Evolutionary conservation across 202 grass and related monocot species (phyloP).

Genomic region (Panicum hallii): DNA sequence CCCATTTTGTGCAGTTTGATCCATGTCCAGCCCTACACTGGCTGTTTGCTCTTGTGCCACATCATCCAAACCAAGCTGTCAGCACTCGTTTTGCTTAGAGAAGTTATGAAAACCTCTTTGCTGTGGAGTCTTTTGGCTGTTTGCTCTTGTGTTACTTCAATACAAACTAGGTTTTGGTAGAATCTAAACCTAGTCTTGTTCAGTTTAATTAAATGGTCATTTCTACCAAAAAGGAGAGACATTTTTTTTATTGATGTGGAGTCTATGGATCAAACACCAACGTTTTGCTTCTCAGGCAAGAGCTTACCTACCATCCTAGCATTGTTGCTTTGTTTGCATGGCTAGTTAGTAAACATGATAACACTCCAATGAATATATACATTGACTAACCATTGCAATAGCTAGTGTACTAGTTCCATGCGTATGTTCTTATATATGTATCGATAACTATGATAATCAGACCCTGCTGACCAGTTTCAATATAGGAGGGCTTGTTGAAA

Average conservation of each 20-base stretch:
- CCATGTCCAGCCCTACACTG: background rate
- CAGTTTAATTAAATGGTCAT: background rate
- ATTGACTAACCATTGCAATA: no score
- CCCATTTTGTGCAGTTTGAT: constrained; percentile 12
- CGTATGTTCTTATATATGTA: background rate
- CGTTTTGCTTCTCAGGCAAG: background rate
- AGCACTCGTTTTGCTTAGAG: background rate
- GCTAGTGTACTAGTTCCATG: no score
- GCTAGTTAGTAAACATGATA: background rate
- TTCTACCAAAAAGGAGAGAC: background rate
- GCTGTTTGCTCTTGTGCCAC: background rate
- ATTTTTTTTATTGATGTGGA: background rate
- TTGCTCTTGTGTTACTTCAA: no score
- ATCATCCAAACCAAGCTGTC: background rate
- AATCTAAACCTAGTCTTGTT: background rate
- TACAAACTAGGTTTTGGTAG: no score
- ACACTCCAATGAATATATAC: no score
- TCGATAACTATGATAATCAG: background rate
- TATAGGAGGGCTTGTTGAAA: no score
- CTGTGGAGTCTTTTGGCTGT: no score
- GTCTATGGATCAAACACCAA: background rate
- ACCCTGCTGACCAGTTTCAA: no score
- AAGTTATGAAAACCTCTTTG: background rate
- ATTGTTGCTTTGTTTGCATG: background rate
- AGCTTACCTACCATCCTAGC: background rate